These are phyloP conservation scores for Arthroderma sp. DNA, from an alignment of 2,329 filamentous ascomycete genomes.

Conservation along the genomic window DNA sequence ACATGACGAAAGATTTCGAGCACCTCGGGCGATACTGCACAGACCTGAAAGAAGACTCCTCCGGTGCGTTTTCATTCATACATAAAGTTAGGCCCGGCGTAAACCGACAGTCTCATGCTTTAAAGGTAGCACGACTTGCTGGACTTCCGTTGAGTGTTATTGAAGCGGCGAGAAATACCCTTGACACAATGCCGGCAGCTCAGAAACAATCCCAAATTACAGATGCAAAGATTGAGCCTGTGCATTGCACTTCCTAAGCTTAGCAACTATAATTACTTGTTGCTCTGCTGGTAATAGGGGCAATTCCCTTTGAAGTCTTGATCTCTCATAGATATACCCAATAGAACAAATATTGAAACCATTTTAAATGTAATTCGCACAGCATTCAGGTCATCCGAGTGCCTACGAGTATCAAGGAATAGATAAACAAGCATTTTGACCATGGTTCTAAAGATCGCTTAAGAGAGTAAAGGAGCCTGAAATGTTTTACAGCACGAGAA, in stretches of 20 bases:
- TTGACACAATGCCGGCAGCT: constrained; percentile 24
- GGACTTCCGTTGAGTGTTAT: constrained; percentile 65
- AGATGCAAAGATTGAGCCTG: too few relatives aligned
- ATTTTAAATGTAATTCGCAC: too few relatives aligned
- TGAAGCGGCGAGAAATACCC: constrained; percentile 48
- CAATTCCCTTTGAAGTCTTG: too few relatives aligned
- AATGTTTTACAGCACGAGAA: not conserved
- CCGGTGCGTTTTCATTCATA: constrained; percentile 65
- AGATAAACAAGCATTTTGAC: too few relatives aligned
- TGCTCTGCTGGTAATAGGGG: too few relatives aligned
- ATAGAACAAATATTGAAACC: too few relatives aligned
- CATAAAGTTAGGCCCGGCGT: constrained; percentile 70
- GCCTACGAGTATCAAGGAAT: too few relatives aligned
- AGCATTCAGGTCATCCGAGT: too few relatives aligned
- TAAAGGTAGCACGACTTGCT: constrained; percentile 86
- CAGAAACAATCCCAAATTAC: not conserved
- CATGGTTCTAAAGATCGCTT: not conserved
- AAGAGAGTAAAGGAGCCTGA: not conserved
- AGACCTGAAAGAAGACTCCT: constrained; percentile 63
- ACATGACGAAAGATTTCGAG: constrained; percentile 52
- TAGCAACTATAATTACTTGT: too few relatives aligned
- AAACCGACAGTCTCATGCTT: constrained; percentile 75
- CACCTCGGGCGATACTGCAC: constrained; percentile 71
- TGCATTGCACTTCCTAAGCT: too few relatives aligned
- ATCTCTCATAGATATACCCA: too few relatives aligned